Base-by-base conservation (phyloP, 441 rosid species). In the Croton laevigatus region DNA sequence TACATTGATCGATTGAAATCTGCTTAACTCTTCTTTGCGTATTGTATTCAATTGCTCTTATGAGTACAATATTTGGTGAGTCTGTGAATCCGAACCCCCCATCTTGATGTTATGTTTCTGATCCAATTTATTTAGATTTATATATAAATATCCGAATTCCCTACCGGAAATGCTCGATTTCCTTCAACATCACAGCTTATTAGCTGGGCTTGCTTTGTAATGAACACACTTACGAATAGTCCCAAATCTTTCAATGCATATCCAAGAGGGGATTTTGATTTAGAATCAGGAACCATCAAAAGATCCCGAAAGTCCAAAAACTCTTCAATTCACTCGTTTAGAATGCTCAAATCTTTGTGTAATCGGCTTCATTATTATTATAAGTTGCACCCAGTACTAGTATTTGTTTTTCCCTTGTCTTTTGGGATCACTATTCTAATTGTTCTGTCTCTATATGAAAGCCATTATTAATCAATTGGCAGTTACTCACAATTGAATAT, bases 181-280 rank as follows among this genome's bases (percentile, higher is more conserved):
- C 20, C 76, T 34, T 65, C 65, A 59, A 57, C 73, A 59, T 75
- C 65, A 12, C 54, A 61, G 59, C 77, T 73, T 70, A 34, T 75
- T 32, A 73, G 79, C 74, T 84, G 76, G 73, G 74, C 73, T 70
- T 55, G 42, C 38, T 42, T 64, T 85, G 88, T 75, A 80, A 94
- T 94, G 98, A 91, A 83, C 69, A 85, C 12, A 55, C 83, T 81
- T 78, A 52, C 79, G 71, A 84, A 73, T 62, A 87, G 82, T 72
- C 82, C 91, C 17, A 91, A 86, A 72, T 75, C 91, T 65, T 90
- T 88, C 76, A 69, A 75, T 73, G 91, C 98, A 54, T 94, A 95
- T 72, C 86, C 93, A 32, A 81, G 87, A 71, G 74, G 79, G 68
- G 96, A 91, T 59, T 85, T 91, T 49, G 99, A 92, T 80, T 67